These are phyloP conservation scores for Calophaca sinica DNA, from an alignment of 306 rosid species.

Conservation along the genomic window DNA sequence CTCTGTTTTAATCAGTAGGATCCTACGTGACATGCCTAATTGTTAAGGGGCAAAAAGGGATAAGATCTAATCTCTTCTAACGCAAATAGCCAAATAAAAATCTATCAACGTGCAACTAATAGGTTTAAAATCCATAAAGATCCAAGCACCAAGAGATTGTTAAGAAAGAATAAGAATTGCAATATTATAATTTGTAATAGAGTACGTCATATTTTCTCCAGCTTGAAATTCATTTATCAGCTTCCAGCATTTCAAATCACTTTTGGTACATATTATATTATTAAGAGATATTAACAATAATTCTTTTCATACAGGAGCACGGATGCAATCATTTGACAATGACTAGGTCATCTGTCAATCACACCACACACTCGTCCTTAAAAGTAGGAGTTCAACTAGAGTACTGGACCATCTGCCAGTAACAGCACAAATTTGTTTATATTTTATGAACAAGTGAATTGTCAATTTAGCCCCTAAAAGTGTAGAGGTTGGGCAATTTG, in stretches of 20 bases:
- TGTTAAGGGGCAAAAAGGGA: neutral
- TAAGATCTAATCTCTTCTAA: neutral
- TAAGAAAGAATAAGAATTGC: neutral
- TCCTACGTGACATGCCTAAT: constrained; percentile 18
- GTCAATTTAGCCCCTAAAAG: no score
- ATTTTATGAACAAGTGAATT: neutral
- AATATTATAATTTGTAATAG: constrained; percentile 12
- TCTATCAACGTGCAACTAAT: neutral
- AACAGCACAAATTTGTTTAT: no score
- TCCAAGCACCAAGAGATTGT: constrained; percentile 10
- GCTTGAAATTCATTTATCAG: constrained; percentile 22
- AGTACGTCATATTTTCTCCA: constrained; percentile 8
- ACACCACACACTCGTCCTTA: neutral
- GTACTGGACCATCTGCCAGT: no score
- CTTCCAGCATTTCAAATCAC: constrained; percentile 9
- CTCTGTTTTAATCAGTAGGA: constrained; percentile 11
- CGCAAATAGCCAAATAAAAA: constrained; percentile 20
- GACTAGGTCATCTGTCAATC: constrained; percentile 23
- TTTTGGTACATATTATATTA: neutral
- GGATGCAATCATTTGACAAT: constrained; percentile 10
- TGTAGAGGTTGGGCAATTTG: no score
- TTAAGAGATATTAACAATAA: neutral
- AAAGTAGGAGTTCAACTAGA: no score
- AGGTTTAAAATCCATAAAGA: no score
- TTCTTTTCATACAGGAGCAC: constrained; percentile 11